These are phyloP conservation scores for Candida pseudofarinosa DNA, from an alignment of 805 yeast species.

Conservation along the genomic window DNA sequence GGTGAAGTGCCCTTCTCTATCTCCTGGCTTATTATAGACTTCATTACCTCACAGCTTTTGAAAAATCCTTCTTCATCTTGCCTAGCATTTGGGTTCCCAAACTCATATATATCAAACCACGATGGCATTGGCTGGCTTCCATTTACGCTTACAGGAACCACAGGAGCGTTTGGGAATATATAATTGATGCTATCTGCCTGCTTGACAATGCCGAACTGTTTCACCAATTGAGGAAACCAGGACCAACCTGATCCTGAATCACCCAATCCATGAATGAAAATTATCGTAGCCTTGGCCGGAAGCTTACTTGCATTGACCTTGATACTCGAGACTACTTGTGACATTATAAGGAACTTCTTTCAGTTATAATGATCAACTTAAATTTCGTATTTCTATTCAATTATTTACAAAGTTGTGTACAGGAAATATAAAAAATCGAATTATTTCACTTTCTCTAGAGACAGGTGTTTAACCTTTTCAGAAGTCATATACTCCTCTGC, in stretches of 20 bases:
- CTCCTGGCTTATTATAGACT: conserved; percentile 48
- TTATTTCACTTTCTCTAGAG: too few species aligned
- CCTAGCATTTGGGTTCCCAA: conserved; percentile 44
- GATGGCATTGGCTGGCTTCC: conserved; percentile 68
- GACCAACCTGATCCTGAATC: conserved; percentile 90
- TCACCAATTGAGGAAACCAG: conserved; percentile 66
- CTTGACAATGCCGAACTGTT: conserved; percentile 39
- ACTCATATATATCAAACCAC: conserved; percentile 77
- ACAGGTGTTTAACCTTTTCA: neutral
- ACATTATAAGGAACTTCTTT: conserved; percentile 1
- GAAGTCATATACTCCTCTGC: neutral
- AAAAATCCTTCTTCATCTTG: conserved; percentile 56
- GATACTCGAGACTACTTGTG: conserved; percentile 17
- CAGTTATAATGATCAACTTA: too few species aligned
- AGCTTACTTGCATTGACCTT: conserved; percentile 23
- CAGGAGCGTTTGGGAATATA: conserved; percentile 90
- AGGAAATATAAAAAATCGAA: neutral
- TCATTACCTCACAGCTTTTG: conserved; percentile 44
- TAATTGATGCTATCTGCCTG: conserved; percentile 52
- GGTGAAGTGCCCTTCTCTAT: conserved; percentile 52
- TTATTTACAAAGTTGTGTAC: neutral
- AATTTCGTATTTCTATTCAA: neutral
- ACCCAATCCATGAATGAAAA: conserved; percentile 87
- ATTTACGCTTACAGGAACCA: conserved; percentile 61
- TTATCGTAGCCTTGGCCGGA: conserved; percentile 50